Evolutionary conservation across 2,329 filamentous ascomycete genomes (phyloP).

Genomic region (Pezicula carpinea): DNA sequence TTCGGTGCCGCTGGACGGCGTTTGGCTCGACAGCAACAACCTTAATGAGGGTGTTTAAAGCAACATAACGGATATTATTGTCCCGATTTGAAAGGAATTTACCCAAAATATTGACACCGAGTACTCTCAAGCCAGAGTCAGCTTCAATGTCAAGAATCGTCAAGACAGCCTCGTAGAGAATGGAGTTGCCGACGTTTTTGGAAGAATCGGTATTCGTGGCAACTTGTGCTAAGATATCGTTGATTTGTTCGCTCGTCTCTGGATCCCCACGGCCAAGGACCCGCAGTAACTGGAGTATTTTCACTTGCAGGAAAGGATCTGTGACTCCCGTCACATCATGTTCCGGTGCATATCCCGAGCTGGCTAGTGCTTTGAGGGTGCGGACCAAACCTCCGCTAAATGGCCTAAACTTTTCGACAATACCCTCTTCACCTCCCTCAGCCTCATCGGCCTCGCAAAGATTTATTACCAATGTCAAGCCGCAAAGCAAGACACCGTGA

Average conservation of each 20-base stretch:
- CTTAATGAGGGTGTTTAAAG: slow-evolving; percentile 94
- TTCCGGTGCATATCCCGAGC: slow-evolving; percentile 93
- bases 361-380: slow-evolving; percentile 85
- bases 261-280: slow-evolving; percentile 83
- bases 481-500: slow-evolving; percentile 90
- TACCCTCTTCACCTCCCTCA: slow-evolving; percentile 82
- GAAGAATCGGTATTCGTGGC: slow-evolving; percentile 97
- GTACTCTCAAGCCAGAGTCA: slow-evolving; percentile 86
- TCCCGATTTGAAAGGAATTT: slow-evolving; percentile 98
- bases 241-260: slow-evolving; percentile 92
- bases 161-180: slow-evolving; percentile 92
- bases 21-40: slow-evolving; percentile 98
- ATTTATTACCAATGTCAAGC: slow-evolving; percentile 83
- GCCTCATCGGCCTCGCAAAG: slow-evolving; percentile 93
- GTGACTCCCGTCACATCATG: slow-evolving; percentile 98
- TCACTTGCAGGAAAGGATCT: slow-evolving; percentile 96
- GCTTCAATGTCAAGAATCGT: slow-evolving; percentile 98
- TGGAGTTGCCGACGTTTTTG: slow-evolving; percentile 98
- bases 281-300: slow-evolving; percentile 81
- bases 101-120: slow-evolving; percentile 96
- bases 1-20: slow-evolving; percentile 92
- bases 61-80: slow-evolving; percentile 98
- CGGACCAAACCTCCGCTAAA: slow-evolving; percentile 82
- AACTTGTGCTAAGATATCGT: slow-evolving; percentile 95
- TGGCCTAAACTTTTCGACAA: slow-evolving; percentile 86